Percentiles rank a stretch among this genome's conserved stretches.
Evolutionary conservation across 2,329 filamentous ascomycete species (phyloP).

Genomic region (Monosporascus sp.): DNA sequence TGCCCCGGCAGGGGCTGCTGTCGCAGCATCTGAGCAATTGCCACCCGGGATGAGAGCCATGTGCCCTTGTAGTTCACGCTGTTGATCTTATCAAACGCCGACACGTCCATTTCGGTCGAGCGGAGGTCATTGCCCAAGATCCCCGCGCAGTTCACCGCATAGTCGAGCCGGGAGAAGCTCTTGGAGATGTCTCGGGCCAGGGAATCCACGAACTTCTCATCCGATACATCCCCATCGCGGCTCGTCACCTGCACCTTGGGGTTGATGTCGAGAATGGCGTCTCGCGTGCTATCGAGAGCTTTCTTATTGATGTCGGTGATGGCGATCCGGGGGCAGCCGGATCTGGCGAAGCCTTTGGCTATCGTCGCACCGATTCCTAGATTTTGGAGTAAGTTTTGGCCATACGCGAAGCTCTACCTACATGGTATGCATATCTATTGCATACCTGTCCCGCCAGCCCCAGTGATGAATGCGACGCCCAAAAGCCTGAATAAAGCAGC

Average conservation of each 20-base stretch:
- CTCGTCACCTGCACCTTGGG: slow-evolving; percentile 29
- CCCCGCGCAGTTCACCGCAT: slow-evolving; percentile 52
- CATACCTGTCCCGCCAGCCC: slow-evolving; percentile 42
- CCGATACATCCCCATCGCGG: slow-evolving; percentile 41
- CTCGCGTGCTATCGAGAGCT: slow-evolving; percentile 32
- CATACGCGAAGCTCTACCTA: neutral
- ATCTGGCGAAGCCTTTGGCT: slow-evolving; percentile 43
- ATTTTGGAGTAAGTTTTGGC: neutral
- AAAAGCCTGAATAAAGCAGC: slow-evolving; percentile 30
- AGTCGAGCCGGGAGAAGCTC: slow-evolving; percentile 46
- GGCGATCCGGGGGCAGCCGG: slow-evolving; percentile 46
- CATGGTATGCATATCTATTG: neutral
- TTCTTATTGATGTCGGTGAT: slow-evolving; percentile 47
- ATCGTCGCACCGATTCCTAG: slow-evolving; percentile 53
- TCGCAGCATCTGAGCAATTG: slow-evolving; percentile 39
- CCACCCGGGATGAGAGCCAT: slow-evolving; percentile 42
- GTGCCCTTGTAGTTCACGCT: slow-evolving; percentile 50
- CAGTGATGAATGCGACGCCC: slow-evolving; percentile 42
- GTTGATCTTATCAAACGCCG: slow-evolving; percentile 48
- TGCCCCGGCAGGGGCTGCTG: slow-evolving; percentile 39
- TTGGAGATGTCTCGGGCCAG: slow-evolving; percentile 29
- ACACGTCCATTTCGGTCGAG: slow-evolving; percentile 40
- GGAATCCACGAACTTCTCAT: slow-evolving; percentile 37
- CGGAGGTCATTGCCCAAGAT: slow-evolving; percentile 38
- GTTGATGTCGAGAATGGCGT: slow-evolving; percentile 27